Conservation (phyloP, 345 rosid genomes). For the Eucalyptus polyanthemos region DNA sequence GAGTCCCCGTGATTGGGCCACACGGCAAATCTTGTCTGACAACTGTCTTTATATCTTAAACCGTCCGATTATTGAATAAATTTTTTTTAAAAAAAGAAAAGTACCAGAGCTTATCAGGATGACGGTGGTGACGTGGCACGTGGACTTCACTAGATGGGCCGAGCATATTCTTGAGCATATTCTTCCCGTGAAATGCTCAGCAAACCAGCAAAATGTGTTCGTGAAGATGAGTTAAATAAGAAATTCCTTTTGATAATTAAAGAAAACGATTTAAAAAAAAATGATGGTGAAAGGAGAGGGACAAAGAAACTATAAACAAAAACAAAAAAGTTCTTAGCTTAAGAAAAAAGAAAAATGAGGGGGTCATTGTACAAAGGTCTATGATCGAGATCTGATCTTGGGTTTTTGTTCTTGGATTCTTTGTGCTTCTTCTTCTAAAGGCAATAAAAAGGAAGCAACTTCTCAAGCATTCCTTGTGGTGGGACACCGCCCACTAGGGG, state of each 20-base stretch:
- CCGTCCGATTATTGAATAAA: not conserved
- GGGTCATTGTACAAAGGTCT: not conserved
- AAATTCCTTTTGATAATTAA: not conserved
- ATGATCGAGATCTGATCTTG: not conserved
- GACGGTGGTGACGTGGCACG: not conserved
- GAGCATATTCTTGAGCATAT: too few species aligned
- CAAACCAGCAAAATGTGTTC: not conserved
- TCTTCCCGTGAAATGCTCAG: not conserved
- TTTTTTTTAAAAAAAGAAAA: too few species aligned
- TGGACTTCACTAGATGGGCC: not conserved
- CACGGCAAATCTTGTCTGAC: not conserved
- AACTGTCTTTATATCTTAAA: not conserved
- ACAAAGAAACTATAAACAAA: not conserved
- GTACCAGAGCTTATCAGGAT: not conserved
- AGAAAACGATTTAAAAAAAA: not conserved
- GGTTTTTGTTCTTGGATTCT: not conserved
- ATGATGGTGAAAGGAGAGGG: not conserved
- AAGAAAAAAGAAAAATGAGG: not conserved
- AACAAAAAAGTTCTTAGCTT: not conserved
- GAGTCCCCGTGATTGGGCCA: not conserved
- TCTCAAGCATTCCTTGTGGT: too few species aligned
- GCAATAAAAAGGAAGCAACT: not conserved
- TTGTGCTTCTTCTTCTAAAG: not conserved
- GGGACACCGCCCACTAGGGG: too few species aligned
- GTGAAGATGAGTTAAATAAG: not conserved